Conservation (phyloP, 331 rosid genomes). For the Saraca asoca region DNA sequence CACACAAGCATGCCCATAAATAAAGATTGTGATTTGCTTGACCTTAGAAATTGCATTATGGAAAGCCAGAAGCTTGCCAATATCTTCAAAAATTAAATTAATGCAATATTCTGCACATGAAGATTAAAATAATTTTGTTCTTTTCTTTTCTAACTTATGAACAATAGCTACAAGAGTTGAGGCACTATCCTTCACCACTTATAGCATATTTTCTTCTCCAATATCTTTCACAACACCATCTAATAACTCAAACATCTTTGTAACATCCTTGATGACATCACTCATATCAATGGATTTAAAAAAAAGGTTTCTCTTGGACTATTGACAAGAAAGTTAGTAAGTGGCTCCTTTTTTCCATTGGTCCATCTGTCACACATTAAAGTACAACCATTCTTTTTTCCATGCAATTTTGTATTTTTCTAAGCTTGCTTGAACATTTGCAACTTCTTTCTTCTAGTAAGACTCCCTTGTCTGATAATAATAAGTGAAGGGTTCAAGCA, state of each 20-base stretch:
- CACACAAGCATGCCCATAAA: too few species aligned
- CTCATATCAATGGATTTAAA: not conserved
- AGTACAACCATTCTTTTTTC: not conserved
- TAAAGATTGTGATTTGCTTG: too few species aligned
- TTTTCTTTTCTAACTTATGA: too few species aligned
- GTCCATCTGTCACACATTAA: not conserved
- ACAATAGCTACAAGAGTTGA: too few species aligned
- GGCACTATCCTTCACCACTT: not conserved
- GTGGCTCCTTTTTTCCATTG: not conserved
- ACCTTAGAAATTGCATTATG: too few species aligned
- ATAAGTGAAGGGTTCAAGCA: not conserved
- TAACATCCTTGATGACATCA: not conserved
- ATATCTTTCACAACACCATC: not conserved
- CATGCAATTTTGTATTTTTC: not conserved
- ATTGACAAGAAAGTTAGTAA: not conserved
- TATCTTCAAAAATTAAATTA: too few species aligned
- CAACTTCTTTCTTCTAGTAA: not conserved
- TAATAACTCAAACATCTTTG: not conserved
- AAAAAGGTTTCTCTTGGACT: not conserved
- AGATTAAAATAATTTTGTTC: too few species aligned
- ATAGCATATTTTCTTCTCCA: not conserved
- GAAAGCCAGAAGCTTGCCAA: too few species aligned
- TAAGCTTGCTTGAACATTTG: not conserved
- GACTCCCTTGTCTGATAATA: not conserved
- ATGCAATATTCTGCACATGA: too few species aligned